Conservation (phyloP, 2,329 filamentous ascomycete species). For the Talaromyces albobiverticillius region DNA sequence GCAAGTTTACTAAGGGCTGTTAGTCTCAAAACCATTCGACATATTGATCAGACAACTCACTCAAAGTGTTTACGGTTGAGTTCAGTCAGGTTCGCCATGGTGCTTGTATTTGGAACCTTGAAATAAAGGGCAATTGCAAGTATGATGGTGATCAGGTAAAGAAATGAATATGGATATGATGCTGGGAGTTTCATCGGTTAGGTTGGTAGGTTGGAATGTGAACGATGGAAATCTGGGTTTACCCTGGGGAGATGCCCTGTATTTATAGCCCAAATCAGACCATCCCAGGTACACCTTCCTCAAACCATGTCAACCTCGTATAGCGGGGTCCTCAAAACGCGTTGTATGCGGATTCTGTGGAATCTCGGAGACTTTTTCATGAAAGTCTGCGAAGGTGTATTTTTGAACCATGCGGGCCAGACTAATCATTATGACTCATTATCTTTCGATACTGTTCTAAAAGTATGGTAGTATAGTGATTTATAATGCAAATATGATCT, state of each 20-base stretch:
- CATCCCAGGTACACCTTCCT: background rate
- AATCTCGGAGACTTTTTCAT: conserved; percentile 6
- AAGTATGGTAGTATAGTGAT: no score
- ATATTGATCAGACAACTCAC: conserved; percentile 25
- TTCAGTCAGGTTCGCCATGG: conserved; percentile 36
- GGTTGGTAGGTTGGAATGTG: background rate
- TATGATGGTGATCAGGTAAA: background rate
- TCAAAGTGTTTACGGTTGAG: conserved; percentile 40
- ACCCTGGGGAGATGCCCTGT: background rate
- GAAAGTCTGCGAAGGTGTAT: conserved; percentile 4
- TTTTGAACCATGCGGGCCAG: background rate
- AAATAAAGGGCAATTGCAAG: background rate
- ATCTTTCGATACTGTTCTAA: background rate
- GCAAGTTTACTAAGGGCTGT: conserved; percentile 47
- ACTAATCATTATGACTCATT: background rate
- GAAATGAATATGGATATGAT: background rate
- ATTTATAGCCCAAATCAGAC: background rate
- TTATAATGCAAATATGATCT: no score
- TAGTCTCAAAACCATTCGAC: background rate
- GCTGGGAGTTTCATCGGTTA: no score
- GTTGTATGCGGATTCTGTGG: background rate
- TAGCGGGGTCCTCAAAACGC: background rate
- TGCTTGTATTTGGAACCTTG: background rate
- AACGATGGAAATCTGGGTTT: background rate
- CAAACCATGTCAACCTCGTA: background rate